phyloP scores from a whole-genome alignment of 2,329 filamentous ascomycete genomes.

The Aaosphaeria arxii region DNA sequence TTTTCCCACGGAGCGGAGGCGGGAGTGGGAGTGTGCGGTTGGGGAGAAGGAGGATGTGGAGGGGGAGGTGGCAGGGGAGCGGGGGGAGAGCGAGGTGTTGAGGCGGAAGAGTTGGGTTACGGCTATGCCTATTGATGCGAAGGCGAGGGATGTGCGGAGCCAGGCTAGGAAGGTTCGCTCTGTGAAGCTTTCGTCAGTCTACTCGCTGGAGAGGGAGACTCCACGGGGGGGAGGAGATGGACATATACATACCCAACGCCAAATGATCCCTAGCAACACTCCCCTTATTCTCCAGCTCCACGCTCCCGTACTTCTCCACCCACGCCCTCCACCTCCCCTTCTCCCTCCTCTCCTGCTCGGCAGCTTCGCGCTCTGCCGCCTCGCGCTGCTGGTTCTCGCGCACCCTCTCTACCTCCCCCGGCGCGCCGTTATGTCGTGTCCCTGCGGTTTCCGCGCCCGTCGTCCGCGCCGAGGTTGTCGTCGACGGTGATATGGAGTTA shows the following conservation, averaged over 20 bases:
- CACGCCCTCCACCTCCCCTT: conserved; percentile 53
- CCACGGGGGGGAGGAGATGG: neutral
- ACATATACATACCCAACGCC: conserved; percentile 62
- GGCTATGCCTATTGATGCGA: conserved; percentile 78
- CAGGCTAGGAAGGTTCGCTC: conserved; percentile 84
- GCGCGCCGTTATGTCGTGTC: neutral
- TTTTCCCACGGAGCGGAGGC: conserved; percentile 30
- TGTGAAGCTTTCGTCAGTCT: conserved; percentile 28
- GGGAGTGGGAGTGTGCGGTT: conserved; percentile 1
- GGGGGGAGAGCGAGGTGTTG: conserved; percentile 58
- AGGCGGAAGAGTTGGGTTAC: conserved; percentile 83
- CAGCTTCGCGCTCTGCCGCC: conserved; percentile 17
- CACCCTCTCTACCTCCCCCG: neutral
- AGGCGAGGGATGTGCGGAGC: conserved; percentile 77
- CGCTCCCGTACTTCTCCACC: conserved; percentile 59
- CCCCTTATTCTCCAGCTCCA: conserved; percentile 83
- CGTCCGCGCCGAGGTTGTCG: conserved; percentile 3
- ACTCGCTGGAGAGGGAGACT: neutral
- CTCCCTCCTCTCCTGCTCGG: conserved; percentile 16
- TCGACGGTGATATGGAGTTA: conserved; percentile 21
- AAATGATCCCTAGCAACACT: conserved; percentile 80
- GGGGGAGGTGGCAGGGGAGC: conserved; percentile 6
- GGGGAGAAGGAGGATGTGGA: conserved; percentile 15
- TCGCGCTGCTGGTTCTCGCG: conserved; percentile 3
- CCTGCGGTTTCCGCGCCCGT: conserved; percentile 1